Percentiles rank a stretch among this genome's conserved stretches.
phyloP scores from a whole-genome alignment of 257 asterid species.

The Nicotiana otophora region DNA sequence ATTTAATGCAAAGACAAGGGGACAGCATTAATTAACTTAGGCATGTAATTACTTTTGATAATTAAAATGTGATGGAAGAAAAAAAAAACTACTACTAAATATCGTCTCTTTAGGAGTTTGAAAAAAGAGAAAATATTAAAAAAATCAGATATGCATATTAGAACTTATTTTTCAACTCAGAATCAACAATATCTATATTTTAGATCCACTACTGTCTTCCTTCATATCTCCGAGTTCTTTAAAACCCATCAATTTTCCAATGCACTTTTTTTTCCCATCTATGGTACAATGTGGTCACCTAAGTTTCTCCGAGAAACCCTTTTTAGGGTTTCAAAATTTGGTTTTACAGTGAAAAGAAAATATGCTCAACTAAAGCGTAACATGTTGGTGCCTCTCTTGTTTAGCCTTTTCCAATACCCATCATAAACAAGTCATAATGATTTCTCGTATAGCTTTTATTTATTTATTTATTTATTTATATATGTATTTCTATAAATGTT shows the following conservation, averaged over 20 bases:
- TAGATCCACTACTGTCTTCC: no score
- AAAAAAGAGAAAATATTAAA: not conserved
- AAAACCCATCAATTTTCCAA: not conserved
- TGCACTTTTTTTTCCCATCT: not conserved
- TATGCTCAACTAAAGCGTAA: constrained; percentile 8
- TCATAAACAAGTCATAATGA: constrained; percentile 9
- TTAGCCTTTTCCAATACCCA: constrained; percentile 6
- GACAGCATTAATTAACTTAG: constrained; percentile 4
- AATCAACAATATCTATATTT: not conserved
- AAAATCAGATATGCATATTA: no score
- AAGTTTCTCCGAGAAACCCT: constrained; percentile 7
- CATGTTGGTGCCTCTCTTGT: constrained; percentile 7
- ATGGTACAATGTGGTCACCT: constrained; percentile 13
- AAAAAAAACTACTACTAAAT: not conserved
- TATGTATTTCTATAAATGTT: not conserved
- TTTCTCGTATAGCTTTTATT: not conserved
- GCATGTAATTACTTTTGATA: constrained; percentile 1
- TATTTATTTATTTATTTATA: not conserved
- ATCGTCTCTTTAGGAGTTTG: not conserved
- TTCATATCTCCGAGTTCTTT: no score
- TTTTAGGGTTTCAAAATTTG: constrained; percentile 1
- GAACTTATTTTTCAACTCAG: not conserved
- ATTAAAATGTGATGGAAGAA: not conserved
- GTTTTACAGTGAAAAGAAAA: not conserved
- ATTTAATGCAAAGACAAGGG: not conserved